Base-by-base conservation (phyloP, 2,329 filamentous ascomycete species). In the Dactylellina haptotyla region DNA sequence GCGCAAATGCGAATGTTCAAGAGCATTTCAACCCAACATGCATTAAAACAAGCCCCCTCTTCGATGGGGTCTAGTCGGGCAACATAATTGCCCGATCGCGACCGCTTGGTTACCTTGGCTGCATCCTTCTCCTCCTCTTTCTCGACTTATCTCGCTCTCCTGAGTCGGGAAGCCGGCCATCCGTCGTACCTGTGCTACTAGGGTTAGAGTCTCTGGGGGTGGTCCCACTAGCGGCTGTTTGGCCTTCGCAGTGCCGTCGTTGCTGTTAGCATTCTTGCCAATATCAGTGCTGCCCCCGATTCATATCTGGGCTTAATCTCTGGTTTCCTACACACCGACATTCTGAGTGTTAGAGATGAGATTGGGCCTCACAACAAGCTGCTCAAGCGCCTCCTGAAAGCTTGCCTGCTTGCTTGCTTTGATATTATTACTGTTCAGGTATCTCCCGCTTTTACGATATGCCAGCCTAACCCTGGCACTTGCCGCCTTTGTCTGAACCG, bases 291-390 rank as follows among this genome's bases (percentile, higher is more conserved):
- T 50, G 43, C 34, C 48, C 25, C 48, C 61, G 28, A 34, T 39
- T 37, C 41, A 48, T 65, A 28, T 20, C 41, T 5, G 30, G 39
- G 37, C 20, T 39, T 39, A 25, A 30, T 61, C 57, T 61, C 57
- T 30, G 37, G 20, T n/a, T 18, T 63, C 32, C 32, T 2, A 25
- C 51, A 14, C n/a, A 23, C 23, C 18, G n/a, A 43, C 53, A 32
- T 46, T 61, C 45, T 72, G 67, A 72, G 67, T 72, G 67, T 72
- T 72, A 61, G 67, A 65, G 59, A 72, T 65, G 37, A 58, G 63
- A 67, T 67, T 64, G 34, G 34, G 18, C 48, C 39, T 53, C 51
- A 20, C 14, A 58, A 18, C 25, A 30, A 20, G 32, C 34, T 54
- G 48, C 25, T 56, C 56, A 54, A 56, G 56, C 64, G 45, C 20